A percentile compares a stretch with the other conserved stretches of the same genome.
phyloP scores from a whole-genome alignment of 176 grass and related monocot species.

The Triticum urartu region DNA sequence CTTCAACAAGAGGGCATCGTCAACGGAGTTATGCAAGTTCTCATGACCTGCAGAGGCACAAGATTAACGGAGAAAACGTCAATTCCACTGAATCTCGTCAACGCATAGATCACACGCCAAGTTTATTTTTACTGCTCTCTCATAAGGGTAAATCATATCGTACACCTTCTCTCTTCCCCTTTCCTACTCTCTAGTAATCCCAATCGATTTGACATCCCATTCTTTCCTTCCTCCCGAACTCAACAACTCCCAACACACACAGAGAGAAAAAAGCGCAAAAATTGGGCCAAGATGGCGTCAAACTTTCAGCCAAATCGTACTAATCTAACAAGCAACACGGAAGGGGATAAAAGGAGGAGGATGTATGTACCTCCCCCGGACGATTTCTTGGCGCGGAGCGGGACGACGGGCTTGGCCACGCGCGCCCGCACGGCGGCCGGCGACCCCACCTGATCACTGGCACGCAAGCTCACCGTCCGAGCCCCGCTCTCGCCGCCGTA shows the following conservation, averaged over 20 bases:
- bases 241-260: not conserved
- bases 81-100: not conserved
- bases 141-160: not conserved
- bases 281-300: not conserved
- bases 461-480: conserved; percentile 11
- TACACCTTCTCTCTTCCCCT: not conserved
- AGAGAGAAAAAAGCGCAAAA: not conserved
- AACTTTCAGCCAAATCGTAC: not conserved
- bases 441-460: not conserved
- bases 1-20: conserved; percentile 80
- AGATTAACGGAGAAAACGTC: conserved; percentile 25
- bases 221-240: not conserved
- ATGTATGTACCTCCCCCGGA: conserved; percentile 32
- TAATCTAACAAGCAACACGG: not conserved
- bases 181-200: conserved; percentile 5
- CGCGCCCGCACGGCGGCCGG: conserved; percentile 28
- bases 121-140: not conserved
- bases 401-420: conserved; percentile 33
- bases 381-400: conserved; percentile 50
- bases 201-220: not conserved
- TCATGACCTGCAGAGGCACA: conserved; percentile 47
- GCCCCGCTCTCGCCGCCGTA: not conserved
- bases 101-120: not conserved
- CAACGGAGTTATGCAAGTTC: conserved; percentile 61
- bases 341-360: not conserved